Evolutionary conservation across 805 yeast genomes (phyloP), one percentile per base, ranked within the genome.

Genomic region (Maudiozyma barnettii): DNA sequence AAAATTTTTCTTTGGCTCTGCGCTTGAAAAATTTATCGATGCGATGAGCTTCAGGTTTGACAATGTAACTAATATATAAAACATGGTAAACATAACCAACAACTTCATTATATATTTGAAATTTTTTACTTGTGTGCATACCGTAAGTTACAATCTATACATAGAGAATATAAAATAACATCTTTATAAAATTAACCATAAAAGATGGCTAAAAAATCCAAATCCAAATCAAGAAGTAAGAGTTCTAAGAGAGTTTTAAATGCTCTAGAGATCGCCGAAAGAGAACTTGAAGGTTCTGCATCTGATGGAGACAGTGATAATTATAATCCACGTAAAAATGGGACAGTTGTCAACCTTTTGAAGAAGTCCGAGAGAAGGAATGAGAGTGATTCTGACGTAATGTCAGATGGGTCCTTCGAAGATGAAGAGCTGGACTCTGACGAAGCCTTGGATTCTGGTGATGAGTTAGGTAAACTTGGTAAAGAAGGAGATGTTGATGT

Each of bases 391-490:
- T 57, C 59, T 22, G 67, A 59, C 16, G 61, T 58, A 8, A 62
- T 50, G 1, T 60, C 53, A 12, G 66, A 54, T 5, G 66, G 60
- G 1, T 68, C 64, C 21, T 69, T 78, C 52, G 78, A 71, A 43
- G 84, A 79, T 56, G 85, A 79, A 58, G 85, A 84, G 50, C 69
- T 84, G 41, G 87, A 83, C 56, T 86, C 95, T 0, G 96, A 89
- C 63, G 96, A 84, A 56, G 96, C 95, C 0, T 66, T 86, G 49
- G 95, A 93, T 0, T 82, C 93, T 0, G 95, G 77, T 49, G 90
- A 84, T 54, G 87, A 80, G 55, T 57, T 57, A 30, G 65, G 58
- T 23, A 64, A 35, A 22, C 22, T 61, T 30, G 60, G 63, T 26
- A 20, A 41, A 31, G 36, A 26, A 9, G 38, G 43, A 14, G 60